Evolutionary conservation across 1,284 basidiomycete genomes (phyloP).

Genomic region (Ganoderma multipileum): DNA sequence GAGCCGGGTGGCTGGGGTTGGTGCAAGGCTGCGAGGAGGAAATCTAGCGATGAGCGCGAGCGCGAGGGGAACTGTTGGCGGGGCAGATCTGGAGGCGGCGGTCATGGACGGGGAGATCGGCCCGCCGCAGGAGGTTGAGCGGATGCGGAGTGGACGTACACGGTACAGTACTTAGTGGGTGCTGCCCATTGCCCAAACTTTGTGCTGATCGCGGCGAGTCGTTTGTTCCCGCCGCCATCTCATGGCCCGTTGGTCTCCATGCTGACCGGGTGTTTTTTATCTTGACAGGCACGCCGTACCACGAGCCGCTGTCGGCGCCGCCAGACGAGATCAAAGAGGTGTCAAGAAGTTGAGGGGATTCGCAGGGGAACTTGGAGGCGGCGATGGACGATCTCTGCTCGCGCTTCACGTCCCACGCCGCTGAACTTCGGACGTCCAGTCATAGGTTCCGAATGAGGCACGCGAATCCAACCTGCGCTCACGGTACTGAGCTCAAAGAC

Average conservation of each 20-base stretch:
- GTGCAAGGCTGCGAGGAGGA: background rate
- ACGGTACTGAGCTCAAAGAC: background rate
- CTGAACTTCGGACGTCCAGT: background rate
- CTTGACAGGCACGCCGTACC: slow-evolving; percentile 1
- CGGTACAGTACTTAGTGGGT: no score
- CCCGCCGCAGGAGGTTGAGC: background rate
- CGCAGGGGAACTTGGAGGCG: background rate
- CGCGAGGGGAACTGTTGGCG: background rate
- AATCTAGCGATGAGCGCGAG: background rate
- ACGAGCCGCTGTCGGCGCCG: background rate
- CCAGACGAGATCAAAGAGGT: background rate
- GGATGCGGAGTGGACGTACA: background rate
- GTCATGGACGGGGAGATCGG: background rate
- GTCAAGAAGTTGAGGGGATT: background rate
- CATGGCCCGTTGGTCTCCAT: background rate
- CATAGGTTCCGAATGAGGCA: no score
- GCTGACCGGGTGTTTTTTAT: background rate
- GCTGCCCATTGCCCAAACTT: background rate
- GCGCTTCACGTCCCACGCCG: background rate
- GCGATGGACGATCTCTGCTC: background rate
- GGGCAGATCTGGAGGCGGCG: background rate
- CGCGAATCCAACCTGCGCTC: background rate
- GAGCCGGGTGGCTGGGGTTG: background rate
- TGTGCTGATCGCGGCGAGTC: background rate
- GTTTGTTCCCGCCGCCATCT: background rate